Conservation (phyloP, 306 rosid genomes). For the Gleditsia sinensis region DNA sequence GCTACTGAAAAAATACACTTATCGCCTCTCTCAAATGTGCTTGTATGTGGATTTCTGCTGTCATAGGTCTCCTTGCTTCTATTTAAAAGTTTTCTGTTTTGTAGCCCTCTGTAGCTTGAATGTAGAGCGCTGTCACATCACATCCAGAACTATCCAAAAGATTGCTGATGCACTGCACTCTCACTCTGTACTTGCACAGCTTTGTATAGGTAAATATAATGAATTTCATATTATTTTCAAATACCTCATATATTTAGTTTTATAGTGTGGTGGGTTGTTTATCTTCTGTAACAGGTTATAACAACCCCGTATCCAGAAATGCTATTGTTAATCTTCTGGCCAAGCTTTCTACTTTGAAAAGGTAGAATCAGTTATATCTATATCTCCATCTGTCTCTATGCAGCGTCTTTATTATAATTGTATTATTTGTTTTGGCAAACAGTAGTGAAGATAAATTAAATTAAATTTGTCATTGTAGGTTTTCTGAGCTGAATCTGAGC, state of each 20-base stretch:
- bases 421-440: background rate
- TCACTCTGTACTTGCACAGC: slow-evolving; percentile 67
- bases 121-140: slow-evolving; percentile 59
- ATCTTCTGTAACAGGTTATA: slow-evolving; percentile 63
- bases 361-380: slow-evolving; percentile 50
- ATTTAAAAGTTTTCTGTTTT: slow-evolving; percentile 22
- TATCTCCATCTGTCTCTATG: slow-evolving; percentile 5
- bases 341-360: slow-evolving; percentile 74
- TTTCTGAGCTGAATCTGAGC: slow-evolving; percentile 50
- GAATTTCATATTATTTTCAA: slow-evolving; percentile 29
- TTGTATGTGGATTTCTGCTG: slow-evolving; percentile 26
- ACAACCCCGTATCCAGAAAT: slow-evolving; percentile 77
- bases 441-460: background rate
- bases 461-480: slow-evolving; percentile 31
- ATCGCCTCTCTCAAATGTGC: background rate
- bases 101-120: slow-evolving; percentile 63
- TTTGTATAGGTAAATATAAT: slow-evolving; percentile 74
- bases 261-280: slow-evolving; percentile 28
- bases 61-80: background rate
- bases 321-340: slow-evolving; percentile 58
- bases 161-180: slow-evolving; percentile 53
- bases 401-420: background rate
- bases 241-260: slow-evolving; percentile 4
- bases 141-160: slow-evolving; percentile 65
- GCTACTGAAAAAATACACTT: background rate